Evolutionary conservation across 208 protist species (phyloP).

Genomic region (Porcisia hertigi): DNA sequence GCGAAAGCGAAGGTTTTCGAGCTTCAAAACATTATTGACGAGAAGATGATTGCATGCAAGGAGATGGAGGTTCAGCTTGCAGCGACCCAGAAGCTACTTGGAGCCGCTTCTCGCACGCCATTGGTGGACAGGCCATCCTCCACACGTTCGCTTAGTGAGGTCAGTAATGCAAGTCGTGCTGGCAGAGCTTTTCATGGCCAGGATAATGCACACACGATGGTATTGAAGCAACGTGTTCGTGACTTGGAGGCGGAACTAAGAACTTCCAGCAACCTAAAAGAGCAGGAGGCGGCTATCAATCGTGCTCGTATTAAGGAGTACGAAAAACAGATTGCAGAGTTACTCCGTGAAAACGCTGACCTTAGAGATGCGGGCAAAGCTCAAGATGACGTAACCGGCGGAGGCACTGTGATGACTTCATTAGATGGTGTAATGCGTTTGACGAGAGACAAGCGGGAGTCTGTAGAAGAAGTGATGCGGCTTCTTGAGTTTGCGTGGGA

Average conservation of each 20-base stretch:
- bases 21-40: conserved; percentile 38
- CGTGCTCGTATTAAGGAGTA: conserved; percentile 33
- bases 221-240: conserved; percentile 22
- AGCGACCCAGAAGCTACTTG: conserved; percentile 27
- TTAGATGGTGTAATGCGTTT: conserved; percentile 36
- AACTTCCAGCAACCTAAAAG: conserved; percentile 2
- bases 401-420: not conserved
- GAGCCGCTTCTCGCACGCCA: not conserved
- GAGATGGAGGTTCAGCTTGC: conserved; percentile 54
- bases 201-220: conserved; percentile 2
- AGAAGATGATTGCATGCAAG: conserved; percentile 45
- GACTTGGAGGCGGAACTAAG: conserved; percentile 30
- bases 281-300: conserved; percentile 38
- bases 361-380: conserved; percentile 12
- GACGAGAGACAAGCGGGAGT: conserved; percentile 74
- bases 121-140: conserved; percentile 1
- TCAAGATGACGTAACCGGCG: not conserved
- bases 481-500: conserved; percentile 70
- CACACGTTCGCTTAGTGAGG: conserved; percentile 8
- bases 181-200: not conserved
- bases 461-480: conserved; percentile 76
- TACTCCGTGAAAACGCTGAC: conserved; percentile 47
- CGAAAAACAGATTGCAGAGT: conserved; percentile 49
- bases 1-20: conserved; percentile 38
- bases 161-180: conserved; percentile 7